These are phyloP conservation scores for Fennellomyces sp. DNA, from an alignment of 371 early-diverging fungal species.

Conservation along the genomic window DNA sequence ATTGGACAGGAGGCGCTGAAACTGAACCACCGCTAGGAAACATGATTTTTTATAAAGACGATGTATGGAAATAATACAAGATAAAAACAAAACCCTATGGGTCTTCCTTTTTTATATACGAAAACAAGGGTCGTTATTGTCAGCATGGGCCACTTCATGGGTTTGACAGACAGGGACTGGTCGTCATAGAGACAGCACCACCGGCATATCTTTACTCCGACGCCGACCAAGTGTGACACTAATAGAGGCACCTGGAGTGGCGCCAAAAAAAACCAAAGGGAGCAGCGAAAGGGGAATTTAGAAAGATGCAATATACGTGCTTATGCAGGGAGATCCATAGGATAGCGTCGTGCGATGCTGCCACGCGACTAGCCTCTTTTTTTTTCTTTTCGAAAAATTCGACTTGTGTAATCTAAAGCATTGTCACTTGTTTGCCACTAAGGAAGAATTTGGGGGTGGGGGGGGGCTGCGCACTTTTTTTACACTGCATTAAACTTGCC, in stretches of 20 bases:
- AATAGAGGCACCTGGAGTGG: not conserved
- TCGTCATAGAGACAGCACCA: not conserved
- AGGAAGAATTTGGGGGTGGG: not conserved
- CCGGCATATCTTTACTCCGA: not conserved
- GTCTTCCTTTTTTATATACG: not conserved
- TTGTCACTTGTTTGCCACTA: slow-evolving; percentile 1
- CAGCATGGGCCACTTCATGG: not conserved
- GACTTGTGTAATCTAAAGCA: not conserved
- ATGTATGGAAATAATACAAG: not conserved
- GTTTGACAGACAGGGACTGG: not conserved
- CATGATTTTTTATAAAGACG: not conserved
- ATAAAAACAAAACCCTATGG: not conserved
- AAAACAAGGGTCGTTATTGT: not conserved
- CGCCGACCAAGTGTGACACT: not conserved
- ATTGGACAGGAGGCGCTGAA: slow-evolving; percentile 19
- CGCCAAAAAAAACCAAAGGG: not conserved
- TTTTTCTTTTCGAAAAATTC: not conserved
- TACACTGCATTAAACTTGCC: not conserved
- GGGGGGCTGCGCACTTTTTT: not conserved
- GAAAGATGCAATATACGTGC: too few species aligned
- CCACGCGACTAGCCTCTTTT: not conserved
- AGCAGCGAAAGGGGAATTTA: not conserved
- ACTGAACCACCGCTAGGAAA: slow-evolving; percentile 4
- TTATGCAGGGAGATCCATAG: not conserved
- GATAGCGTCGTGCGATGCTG: not conserved